These are phyloP conservation scores for Sugiyamaella castrensis DNA, from an alignment of 1,139 yeast genomes.

Conservation along the genomic window DNA sequence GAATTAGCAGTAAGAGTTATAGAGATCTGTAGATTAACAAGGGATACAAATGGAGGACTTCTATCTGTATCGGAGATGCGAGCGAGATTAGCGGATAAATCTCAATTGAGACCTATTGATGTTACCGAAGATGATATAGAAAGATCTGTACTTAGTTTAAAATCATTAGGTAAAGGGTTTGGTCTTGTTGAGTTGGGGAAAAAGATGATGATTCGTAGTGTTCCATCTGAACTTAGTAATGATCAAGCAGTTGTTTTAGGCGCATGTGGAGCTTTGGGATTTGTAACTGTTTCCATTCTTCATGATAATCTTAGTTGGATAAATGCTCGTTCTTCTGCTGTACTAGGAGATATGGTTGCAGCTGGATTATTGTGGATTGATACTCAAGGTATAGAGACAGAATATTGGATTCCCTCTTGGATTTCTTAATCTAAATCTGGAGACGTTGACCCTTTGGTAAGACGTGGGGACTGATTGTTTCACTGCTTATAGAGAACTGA, in stretches of 20 bases:
- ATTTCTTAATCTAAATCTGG: constrained; percentile 24
- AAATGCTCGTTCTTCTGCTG: constrained; percentile 54
- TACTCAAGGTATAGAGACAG: constrained; percentile 52
- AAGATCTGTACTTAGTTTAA: constrained; percentile 45
- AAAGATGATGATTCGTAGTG: constrained; percentile 45
- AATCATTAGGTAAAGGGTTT: constrained; percentile 47
- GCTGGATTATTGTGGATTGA: constrained; percentile 86
- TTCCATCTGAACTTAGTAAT: constrained; percentile 50
- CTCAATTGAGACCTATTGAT: constrained; percentile 31
- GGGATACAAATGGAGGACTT: constrained; percentile 77
- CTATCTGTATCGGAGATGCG: constrained; percentile 61
- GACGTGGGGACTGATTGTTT: too few species aligned
- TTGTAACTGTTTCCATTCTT: constrained; percentile 59
- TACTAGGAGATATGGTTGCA: constrained; percentile 74
- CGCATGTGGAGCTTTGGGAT: constrained; percentile 70
- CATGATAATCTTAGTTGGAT: constrained; percentile 77
- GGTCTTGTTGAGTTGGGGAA: constrained; percentile 41
- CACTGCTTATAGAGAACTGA: too few species aligned
- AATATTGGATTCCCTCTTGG: constrained; percentile 66
- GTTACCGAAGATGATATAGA: constrained; percentile 49
- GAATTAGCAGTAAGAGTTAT: constrained; percentile 70
- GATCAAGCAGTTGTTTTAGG: constrained; percentile 74
- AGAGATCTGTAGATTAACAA: constrained; percentile 68
- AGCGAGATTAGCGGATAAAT: constrained; percentile 33
- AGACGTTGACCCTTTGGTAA: too few species aligned